A percentile compares a stretch with the other conserved stretches of the same genome.
Conservation (phyloP, 768 basidiomycete genomes). For the Strobilomyces confusus region DNA sequence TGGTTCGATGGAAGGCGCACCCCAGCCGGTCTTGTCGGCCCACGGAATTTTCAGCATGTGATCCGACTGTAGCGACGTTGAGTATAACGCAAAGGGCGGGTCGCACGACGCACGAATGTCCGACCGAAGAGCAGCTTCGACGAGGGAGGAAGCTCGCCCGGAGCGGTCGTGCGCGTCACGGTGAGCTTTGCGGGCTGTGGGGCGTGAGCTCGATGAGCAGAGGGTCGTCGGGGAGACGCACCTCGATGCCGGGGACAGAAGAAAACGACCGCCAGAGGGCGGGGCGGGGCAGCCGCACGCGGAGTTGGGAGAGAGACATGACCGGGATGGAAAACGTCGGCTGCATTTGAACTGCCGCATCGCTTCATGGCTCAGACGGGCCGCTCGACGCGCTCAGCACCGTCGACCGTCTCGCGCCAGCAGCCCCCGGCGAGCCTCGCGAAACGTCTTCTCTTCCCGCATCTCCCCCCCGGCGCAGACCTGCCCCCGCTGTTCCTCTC, state of each 20-base stretch:
- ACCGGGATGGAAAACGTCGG: not conserved
- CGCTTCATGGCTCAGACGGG: not conserved
- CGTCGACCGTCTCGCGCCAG: slow-evolving; percentile 21
- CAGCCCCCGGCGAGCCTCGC: slow-evolving; percentile 39
- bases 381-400: slow-evolving; percentile 21
- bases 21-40: slow-evolving; percentile 75
- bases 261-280: slow-evolving; percentile 18
- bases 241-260: slow-evolving; percentile 50
- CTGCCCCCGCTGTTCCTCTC: slow-evolving; percentile 54
- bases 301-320: slow-evolving; percentile 22
- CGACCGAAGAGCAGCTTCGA: slow-evolving; percentile 77
- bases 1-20: slow-evolving; percentile 73
- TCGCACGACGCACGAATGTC: slow-evolving; percentile 58
- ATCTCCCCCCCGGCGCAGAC: slow-evolving; percentile 38
- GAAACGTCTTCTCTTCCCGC: slow-evolving; percentile 63
- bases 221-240: slow-evolving; percentile 14
- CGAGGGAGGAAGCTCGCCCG: slow-evolving; percentile 59
- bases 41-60: slow-evolving; percentile 84
- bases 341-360: not conserved
- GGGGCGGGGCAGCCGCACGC: not conserved
- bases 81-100: slow-evolving; percentile 4
- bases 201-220: not conserved
- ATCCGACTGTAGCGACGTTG: slow-evolving; percentile 52
- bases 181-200: slow-evolving; percentile 51
- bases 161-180: slow-evolving; percentile 44